phyloP scores from a whole-genome alignment of 208 protist species.

The Leishmania tropica region DNA sequence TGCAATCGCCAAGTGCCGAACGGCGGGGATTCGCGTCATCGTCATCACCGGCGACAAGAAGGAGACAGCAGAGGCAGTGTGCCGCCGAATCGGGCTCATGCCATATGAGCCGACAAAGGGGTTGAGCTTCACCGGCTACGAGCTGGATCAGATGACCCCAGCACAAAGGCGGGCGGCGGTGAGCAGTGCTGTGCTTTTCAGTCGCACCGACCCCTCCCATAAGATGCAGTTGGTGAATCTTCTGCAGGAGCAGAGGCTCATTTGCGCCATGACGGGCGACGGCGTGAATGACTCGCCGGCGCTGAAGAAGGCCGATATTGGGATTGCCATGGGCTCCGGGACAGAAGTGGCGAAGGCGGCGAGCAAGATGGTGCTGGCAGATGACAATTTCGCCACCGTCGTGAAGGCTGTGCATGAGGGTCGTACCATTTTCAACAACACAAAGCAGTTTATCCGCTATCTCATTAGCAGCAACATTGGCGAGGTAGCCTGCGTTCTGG shows the following conservation, averaged over 20 bases:
- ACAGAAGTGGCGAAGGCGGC: constrained; percentile 98
- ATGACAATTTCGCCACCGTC: constrained; percentile 98
- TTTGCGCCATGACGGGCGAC: constrained; percentile 93
- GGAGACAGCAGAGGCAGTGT: constrained; percentile 96
- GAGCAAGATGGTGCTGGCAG: constrained; percentile 95
- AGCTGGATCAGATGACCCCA: constrained; percentile 73
- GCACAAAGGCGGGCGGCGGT: constrained; percentile 60
- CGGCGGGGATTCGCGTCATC: constrained; percentile 96
- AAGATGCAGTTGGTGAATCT: constrained; percentile 89
- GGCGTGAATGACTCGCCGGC: constrained; percentile 96
- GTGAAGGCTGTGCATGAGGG: constrained; percentile 96
- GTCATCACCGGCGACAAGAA: constrained; percentile 98
- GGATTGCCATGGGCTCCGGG: constrained; percentile 98
- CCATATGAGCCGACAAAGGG: constrained; percentile 30
- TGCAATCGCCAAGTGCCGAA: constrained; percentile 91
- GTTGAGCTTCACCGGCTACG: constrained; percentile 71
- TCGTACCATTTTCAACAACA: constrained; percentile 97
- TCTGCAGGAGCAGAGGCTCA: constrained; percentile 80
- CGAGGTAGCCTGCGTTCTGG: constrained; percentile 92
- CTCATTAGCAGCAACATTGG: constrained; percentile 98
- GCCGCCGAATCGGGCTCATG: constrained; percentile 94
- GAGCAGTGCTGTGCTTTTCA: constrained; percentile 75
- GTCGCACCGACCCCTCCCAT: constrained; percentile 82
- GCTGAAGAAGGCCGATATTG: constrained; percentile 98
- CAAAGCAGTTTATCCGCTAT: constrained; percentile 98